A percentile compares a stretch with the other conserved stretches of the same genome.
These are phyloP conservation scores for Pseudovirgaria hyperparasitica DNA, from an alignment of 2,329 filamentous ascomycete species.

Conservation along the genomic window DNA sequence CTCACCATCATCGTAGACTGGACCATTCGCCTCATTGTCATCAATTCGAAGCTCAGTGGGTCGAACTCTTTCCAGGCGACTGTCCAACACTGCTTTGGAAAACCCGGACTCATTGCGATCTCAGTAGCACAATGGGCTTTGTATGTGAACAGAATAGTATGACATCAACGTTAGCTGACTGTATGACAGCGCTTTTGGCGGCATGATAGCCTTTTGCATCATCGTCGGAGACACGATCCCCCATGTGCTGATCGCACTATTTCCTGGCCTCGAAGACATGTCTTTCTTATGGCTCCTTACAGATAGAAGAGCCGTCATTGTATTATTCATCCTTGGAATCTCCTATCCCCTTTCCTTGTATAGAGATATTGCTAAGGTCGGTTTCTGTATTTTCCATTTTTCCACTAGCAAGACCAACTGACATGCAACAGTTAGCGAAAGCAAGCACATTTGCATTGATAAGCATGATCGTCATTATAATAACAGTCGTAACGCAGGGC, in stretches of 20 bases:
- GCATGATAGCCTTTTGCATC: constrained; percentile 96
- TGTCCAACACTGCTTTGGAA: constrained; percentile 89
- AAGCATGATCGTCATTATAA: constrained; percentile 82
- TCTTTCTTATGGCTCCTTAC: constrained; percentile 73
- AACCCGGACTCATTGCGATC: constrained; percentile 77
- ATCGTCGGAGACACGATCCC: constrained; percentile 96
- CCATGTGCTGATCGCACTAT: constrained; percentile 71
- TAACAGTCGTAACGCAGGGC: constrained; percentile 79
- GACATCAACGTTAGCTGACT: constrained; percentile 10
- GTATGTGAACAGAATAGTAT: constrained; percentile 20
- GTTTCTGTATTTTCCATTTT: constrained; percentile 12
- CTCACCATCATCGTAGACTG: constrained; percentile 86
- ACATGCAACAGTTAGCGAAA: constrained; percentile 63
- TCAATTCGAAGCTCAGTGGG: constrained; percentile 94
- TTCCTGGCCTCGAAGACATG: constrained; percentile 59
- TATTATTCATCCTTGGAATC: constrained; percentile 72
- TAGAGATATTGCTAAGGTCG: constrained; percentile 89
- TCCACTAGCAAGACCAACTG: constrained; percentile 12
- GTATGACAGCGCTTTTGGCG: constrained; percentile 63
- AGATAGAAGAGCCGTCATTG: constrained; percentile 70
- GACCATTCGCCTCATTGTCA: constrained; percentile 93
- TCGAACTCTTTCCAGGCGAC: constrained; percentile 91
- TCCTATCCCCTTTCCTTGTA: constrained; percentile 90
- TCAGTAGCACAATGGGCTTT: constrained; percentile 92
- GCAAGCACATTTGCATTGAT: constrained; percentile 85